Evolutionary conservation across 2,329 filamentous ascomycete genomes (phyloP), one percentile per base, ranked within the genome.

Genomic region (Neopestalotiopsis rosae): DNA sequence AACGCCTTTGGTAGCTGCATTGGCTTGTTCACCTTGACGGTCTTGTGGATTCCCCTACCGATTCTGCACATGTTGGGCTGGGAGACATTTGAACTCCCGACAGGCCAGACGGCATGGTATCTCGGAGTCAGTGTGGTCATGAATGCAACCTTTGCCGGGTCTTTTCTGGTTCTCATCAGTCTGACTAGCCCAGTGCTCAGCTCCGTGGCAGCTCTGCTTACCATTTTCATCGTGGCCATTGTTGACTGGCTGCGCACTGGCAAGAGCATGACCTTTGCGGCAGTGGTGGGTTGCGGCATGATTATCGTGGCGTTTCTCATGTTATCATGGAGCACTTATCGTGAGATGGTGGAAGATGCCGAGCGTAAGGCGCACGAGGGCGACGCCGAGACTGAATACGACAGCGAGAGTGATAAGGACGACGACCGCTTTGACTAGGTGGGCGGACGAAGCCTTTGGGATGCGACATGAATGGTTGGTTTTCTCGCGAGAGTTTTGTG

Each of bases 211-310:
- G 94, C 95, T 2, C 88, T 99, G 38, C 86, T 99, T 61, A 99
- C 96, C 28, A 99, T 99, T 73, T 98, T 99, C 85, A 89, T 98
- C 70, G 96, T 99, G 6, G 96, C 95, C 0, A 84, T 98, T 38
- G 93, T 93, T 67, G 96, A 99, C 81, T 97, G 96, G 90, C 78
- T 95, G 68, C 85, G 95, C 58, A 97, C 94, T 0, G 94, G 95
- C 64, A 87, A 92, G 74, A 89, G 92, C 0, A 84, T 97, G 24
- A 92, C 91, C 65, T 82, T 86, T 4, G 92, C 94, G 0, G 93
- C 95, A 3, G 86, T 98, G 13, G 76, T 89, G 0, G 96, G 96
- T n/a, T 95, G 96, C 0, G 77, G 92, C 34, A 85, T 98, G 75
- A 99, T 99, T 76, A 92, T 97, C 69, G 86, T 89, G 1, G 96